phyloP scores from a whole-genome alignment of 2,329 filamentous ascomycete genomes.

The Aspergillus candidus region DNA sequence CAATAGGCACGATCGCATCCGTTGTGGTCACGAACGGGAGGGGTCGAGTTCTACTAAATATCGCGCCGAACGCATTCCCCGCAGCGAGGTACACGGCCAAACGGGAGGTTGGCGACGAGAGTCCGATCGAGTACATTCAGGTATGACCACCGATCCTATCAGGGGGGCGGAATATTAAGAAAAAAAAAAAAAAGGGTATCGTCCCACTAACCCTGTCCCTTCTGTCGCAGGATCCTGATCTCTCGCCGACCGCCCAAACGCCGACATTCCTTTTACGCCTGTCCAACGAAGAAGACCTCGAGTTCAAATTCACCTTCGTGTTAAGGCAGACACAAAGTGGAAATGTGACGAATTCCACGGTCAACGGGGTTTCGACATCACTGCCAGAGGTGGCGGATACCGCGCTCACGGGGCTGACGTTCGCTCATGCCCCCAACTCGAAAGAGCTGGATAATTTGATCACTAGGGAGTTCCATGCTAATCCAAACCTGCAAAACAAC shows the following conservation, averaged over 20 bases:
- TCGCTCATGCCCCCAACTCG: slow-evolving; percentile 77
- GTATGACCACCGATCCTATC: slow-evolving; percentile 42
- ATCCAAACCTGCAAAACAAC: slow-evolving; percentile 96
- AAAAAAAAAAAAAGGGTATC: too few relatives aligned
- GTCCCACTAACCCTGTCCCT: too few relatives aligned
- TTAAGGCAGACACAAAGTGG: slow-evolving; percentile 52
- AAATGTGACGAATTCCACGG: slow-evolving; percentile 46
- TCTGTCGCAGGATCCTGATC: slow-evolving; percentile 66
- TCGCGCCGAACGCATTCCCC: slow-evolving; percentile 82
- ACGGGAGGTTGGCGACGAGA: slow-evolving; percentile 66
- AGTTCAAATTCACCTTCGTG: slow-evolving; percentile 88
- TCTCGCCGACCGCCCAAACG: slow-evolving; percentile 35
- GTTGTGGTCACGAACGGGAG: slow-evolving; percentile 74
- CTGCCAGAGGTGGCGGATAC: slow-evolving; percentile 58
- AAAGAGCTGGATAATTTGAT: slow-evolving; percentile 90
- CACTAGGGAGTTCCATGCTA: slow-evolving; percentile 90
- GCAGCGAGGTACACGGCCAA: slow-evolving; percentile 69
- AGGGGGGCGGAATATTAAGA: too few relatives aligned
- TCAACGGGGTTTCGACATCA: slow-evolving; percentile 47
- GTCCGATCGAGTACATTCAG: slow-evolving; percentile 85
- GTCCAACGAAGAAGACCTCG: slow-evolving; percentile 83
- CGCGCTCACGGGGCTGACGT: slow-evolving; percentile 80
- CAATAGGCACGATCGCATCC: slow-evolving; percentile 75
- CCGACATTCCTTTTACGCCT: slow-evolving; percentile 82
- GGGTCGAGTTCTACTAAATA: slow-evolving; percentile 67